Percentiles rank a stretch among this genome's conserved stretches.
These are phyloP conservation scores for Penicillium janthinellum DNA, from an alignment of 2,329 filamentous ascomycete genomes.

Conservation along the genomic window DNA sequence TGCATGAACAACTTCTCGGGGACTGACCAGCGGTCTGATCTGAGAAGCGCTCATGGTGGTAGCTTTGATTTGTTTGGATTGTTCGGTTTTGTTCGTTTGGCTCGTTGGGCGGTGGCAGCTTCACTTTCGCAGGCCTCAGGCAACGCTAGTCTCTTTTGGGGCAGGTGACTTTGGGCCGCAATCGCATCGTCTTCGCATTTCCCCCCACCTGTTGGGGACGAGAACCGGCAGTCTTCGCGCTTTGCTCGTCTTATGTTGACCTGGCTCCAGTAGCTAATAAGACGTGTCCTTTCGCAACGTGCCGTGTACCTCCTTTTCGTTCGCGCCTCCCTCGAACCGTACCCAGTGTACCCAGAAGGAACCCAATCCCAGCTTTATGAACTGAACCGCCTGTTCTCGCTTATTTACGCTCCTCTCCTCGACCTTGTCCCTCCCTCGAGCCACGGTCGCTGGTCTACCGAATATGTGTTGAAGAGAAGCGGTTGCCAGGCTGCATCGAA, in stretches of 20 bases:
- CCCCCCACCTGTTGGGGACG: conserved; percentile 1
- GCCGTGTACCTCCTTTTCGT: neutral
- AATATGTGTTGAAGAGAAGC: conserved; percentile 22
- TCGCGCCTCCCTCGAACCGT: neutral
- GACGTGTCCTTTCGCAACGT: conserved; percentile 4
- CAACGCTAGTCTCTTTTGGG: conserved; percentile 29
- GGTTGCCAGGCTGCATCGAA: conserved; percentile 22
- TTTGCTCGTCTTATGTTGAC: neutral
- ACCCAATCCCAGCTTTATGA: conserved; percentile 8
- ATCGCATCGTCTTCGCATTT: conserved; percentile 18
- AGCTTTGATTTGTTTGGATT: conserved; percentile 2
- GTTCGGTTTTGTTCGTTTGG: neutral
- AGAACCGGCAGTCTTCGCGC: neutral
- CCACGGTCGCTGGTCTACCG: neutral
- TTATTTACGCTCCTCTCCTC: neutral
- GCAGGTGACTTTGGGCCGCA: conserved; percentile 30
- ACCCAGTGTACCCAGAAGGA: neutral
- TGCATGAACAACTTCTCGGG: conserved; percentile 48
- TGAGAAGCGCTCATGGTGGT: conserved; percentile 13
- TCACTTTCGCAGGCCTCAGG: conserved; percentile 21
- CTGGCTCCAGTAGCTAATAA: conserved; percentile 1
- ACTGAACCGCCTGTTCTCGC: conserved; percentile 15
- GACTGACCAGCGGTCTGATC: conserved; percentile 15
- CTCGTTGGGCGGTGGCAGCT: conserved; percentile 7
- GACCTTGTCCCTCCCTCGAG: neutral